phyloP scores from a whole-genome alignment of 1,284 basidiomycete species.

The Ustilago sp. region DNA sequence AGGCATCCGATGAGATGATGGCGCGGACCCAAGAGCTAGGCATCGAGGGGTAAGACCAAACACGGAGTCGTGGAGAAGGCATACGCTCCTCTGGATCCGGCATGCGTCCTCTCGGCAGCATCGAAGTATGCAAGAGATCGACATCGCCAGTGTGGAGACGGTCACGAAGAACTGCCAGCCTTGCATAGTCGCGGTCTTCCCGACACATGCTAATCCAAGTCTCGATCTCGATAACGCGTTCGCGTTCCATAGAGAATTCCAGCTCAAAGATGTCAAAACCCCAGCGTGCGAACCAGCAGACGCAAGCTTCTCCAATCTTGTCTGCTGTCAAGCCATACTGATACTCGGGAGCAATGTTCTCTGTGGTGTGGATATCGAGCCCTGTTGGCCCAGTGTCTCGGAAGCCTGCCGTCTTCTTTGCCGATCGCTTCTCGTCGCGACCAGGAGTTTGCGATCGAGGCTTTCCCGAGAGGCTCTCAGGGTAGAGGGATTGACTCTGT shows the following conservation, averaged over 20 bases:
- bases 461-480: neutral
- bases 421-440: conserved; percentile 22
- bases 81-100: conserved; percentile 41
- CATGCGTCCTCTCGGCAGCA: conserved; percentile 50
- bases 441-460: neutral
- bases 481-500: neutral
- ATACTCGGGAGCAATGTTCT: conserved; percentile 27
- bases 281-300: conserved; percentile 89
- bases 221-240: conserved; percentile 43
- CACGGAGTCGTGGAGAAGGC: conserved; percentile 73
- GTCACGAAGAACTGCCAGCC: conserved; percentile 36
- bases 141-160: conserved; percentile 47
- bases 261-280: conserved; percentile 80
- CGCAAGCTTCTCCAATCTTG: conserved; percentile 89
- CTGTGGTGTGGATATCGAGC: neutral
- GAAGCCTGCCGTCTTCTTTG: conserved; percentile 38
- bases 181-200: conserved; percentile 27
- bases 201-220: conserved; percentile 40
- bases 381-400: conserved; percentile 14
- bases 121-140: conserved; percentile 45
- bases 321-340: conserved; percentile 79
- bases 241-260: conserved; percentile 73
- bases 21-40: conserved; percentile 80
- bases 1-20: conserved; percentile 80
- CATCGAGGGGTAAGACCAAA: conserved; percentile 71